Base-by-base conservation (phyloP, 192 early-diverging fungal genomes). In the Coemansia sp. region DNA sequence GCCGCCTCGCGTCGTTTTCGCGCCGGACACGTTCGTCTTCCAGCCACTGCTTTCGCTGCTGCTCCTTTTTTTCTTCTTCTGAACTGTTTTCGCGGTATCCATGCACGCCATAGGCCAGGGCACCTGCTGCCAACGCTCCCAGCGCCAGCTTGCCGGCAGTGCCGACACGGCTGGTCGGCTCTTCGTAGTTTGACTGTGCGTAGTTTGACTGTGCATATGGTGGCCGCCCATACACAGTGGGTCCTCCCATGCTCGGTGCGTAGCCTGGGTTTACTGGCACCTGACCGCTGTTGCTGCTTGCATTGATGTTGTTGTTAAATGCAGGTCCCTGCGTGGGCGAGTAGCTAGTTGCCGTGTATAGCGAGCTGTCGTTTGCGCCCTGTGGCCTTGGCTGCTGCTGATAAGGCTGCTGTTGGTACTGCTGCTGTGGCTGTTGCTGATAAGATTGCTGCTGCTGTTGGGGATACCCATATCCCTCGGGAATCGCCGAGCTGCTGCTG, bases 41-140 rank as follows among this genome's bases (percentile, higher is more conserved):
- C 27, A 63, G 56, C 23, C 63, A 51, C 56, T 73, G 8, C 21
- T 66, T 61, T 29, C 55, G 58, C 5, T 45, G 59, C 45, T 63
- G 66, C 41, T 64, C 52, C 23, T 62, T 65, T 11, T 72, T 60
- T 2, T 61, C 59, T 3, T 62, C 58, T 5, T 55, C 59, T 17
- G 48, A 49, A 2, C 35, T 17, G 39, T 52, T 24, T 38, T 72
- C 70, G 7, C 68, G 41, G n/a, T 66, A 43, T 48, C 65, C 69
- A 49, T 75, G 77, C 29, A 80, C 69, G 27, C 77, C 77, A 39
- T 80, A 80, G 23, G 72, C 77, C 1, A 80, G 60, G 0, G 72
- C 77, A 1, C 72, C 72, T 4, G 69, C 72, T 2, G 77, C 77
- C 11, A 80, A 38, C 5, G 71, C 69, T 24, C 77, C 77, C 14